phyloP scores from a whole-genome alignment of 257 asterid genomes.

The Solanum etuberosum region DNA sequence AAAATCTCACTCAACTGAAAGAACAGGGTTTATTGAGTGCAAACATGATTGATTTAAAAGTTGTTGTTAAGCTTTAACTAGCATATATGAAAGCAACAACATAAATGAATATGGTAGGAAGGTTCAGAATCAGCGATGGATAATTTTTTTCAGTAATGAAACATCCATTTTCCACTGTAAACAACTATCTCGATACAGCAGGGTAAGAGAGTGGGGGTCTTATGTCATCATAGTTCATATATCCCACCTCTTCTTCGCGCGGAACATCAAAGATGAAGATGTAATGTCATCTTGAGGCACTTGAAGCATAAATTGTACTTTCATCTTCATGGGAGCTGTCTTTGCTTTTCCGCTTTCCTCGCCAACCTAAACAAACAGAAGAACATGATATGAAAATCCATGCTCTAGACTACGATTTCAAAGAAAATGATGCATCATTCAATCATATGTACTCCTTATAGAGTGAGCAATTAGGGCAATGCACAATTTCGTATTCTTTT shows the following conservation, averaged over 20 bases:
- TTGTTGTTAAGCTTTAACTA: neutral
- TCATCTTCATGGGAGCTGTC: conserved; percentile 88
- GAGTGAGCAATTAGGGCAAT: neutral
- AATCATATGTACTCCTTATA: neutral
- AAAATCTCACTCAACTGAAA: neutral
- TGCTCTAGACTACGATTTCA: neutral
- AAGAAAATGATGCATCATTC: neutral
- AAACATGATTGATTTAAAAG: neutral
- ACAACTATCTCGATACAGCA: neutral
- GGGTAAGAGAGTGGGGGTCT: neutral
- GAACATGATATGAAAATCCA: neutral
- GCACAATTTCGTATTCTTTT: neutral
- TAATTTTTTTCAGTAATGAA: neutral
- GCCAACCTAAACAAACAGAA: conserved; percentile 46
- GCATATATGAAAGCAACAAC: neutral
- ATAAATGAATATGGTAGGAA: neutral
- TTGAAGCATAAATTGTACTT: conserved; percentile 89
- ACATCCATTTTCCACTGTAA: neutral
- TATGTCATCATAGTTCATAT: conserved; percentile 15
- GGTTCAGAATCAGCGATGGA: neutral
- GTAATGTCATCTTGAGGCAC: conserved; percentile 80
- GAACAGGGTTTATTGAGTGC: neutral
- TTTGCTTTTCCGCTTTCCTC: conserved; percentile 72
- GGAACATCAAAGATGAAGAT: conserved; percentile 71
- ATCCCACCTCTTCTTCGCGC: conserved; percentile 94